These are phyloP conservation scores for Odontarrhena argentea DNA, from an alignment of 345 rosid species.

Conservation along the genomic window DNA sequence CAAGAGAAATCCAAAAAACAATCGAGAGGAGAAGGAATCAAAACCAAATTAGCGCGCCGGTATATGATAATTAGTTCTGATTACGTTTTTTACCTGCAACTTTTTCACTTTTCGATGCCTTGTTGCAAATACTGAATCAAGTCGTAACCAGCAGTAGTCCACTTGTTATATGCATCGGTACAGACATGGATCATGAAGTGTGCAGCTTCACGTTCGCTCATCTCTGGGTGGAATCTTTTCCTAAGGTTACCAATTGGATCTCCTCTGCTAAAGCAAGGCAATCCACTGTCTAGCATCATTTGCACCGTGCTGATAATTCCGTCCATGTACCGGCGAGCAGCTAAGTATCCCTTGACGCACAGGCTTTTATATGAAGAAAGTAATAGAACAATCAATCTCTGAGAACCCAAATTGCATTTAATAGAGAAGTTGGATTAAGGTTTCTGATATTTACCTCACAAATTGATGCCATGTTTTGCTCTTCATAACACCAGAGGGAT, in stretches of 20 bases:
- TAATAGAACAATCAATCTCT: neutral
- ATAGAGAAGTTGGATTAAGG: neutral
- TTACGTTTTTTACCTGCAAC: slow-evolving; percentile 19
- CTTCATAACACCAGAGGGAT: slow-evolving; percentile 92
- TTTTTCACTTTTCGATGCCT: slow-evolving; percentile 82
- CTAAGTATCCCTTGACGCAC: slow-evolving; percentile 90
- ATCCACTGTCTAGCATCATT: slow-evolving; percentile 96
- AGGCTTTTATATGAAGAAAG: slow-evolving; percentile 48
- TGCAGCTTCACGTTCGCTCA: slow-evolving; percentile 98
- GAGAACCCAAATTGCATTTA: neutral
- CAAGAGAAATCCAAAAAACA: neutral
- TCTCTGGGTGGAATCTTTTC: slow-evolving; percentile 93
- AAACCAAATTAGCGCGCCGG: neutral
- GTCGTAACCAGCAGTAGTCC: slow-evolving; percentile 95
- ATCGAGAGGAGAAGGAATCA: neutral
- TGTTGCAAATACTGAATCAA: slow-evolving; percentile 94
- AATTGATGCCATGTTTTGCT: slow-evolving; percentile 86
- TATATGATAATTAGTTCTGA: neutral
- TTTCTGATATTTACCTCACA: slow-evolving; percentile 55
- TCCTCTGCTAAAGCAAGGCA: slow-evolving; percentile 96
- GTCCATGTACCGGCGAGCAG: slow-evolving; percentile 86
- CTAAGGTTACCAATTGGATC: slow-evolving; percentile 97
- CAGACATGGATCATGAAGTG: slow-evolving; percentile 83
- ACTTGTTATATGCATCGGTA: slow-evolving; percentile 93
- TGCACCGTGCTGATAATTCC: slow-evolving; percentile 82